Evolutionary conservation across 441 rosid species (phyloP).

Genomic region (Dalechampia spathulata): DNA sequence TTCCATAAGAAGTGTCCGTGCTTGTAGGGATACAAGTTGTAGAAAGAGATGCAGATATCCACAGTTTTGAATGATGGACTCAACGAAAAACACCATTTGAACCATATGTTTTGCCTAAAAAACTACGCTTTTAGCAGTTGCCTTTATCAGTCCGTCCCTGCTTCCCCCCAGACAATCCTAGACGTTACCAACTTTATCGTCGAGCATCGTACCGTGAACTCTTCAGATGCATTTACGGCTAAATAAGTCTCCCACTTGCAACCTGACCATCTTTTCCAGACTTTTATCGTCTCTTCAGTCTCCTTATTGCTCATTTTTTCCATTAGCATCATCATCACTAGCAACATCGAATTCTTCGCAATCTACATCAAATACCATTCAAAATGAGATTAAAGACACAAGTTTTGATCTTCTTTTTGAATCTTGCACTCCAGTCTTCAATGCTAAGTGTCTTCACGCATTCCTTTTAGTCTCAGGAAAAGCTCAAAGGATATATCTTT

Average conservation of each 20-base stretch:
- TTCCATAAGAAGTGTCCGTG: too few species aligned
- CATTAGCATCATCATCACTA: conserved; percentile 24
- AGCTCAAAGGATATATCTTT: conserved; percentile 24
- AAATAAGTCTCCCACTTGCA: conserved; percentile 25
- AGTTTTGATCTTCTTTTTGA: conserved; percentile 40
- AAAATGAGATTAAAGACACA: conserved; percentile 16
- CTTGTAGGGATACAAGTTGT: too few species aligned
- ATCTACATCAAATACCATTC: conserved; percentile 12
- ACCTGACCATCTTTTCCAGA: conserved; percentile 18
- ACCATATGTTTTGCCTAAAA: too few species aligned
- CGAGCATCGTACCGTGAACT: background rate
- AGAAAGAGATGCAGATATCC: too few species aligned
- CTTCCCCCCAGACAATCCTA: too few species aligned
- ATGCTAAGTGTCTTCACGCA: conserved; percentile 48
- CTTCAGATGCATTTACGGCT: background rate
- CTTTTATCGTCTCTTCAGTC: conserved; percentile 12
- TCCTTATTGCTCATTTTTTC: conserved; percentile 5
- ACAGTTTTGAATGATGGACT: too few species aligned
- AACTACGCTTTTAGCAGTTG: too few species aligned
- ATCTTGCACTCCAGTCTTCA: conserved; percentile 34
- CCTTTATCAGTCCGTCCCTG: too few species aligned
- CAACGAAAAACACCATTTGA: too few species aligned
- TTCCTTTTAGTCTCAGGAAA: conserved; percentile 48
- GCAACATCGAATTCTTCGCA: conserved; percentile 25
- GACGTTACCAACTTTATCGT: background rate